Base-by-base conservation (phyloP, 345 rosid genomes). In the Boechera divaricarpa region DNA sequence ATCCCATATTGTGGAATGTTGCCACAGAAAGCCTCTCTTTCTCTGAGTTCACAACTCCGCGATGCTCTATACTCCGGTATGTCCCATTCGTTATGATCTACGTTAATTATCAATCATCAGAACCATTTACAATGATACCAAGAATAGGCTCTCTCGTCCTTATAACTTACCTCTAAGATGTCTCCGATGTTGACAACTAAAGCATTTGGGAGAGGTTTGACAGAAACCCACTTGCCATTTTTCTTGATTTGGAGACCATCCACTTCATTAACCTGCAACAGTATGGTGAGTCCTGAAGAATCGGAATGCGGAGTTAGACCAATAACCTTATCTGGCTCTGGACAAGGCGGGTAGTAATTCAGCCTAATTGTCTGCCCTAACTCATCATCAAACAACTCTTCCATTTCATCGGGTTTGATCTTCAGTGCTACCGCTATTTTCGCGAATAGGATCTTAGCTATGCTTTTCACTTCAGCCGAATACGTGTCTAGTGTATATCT, bases 241-340 rank as follows among this genome's bases (percentile, higher is more conserved):
- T 75, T 82, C 54, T 78, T 85, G 18, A 89, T 85, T 55, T 87
- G 90, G 8, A 89, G 91, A 11, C 90, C 91, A 4, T 83, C 66
- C 5, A 82, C 79, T 2, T 83, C 82, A 58, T 76, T 67, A 24
- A 83, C 63, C 66, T 85, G 86, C 63, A 84, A 72, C 9, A 89
- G 80, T 45, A 87, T 31, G 68, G 89, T 87, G 77, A 89, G 53
- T 18, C 86, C 89, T 0, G 68, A 31, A 15, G 82, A 61, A 42
- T 86, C 88, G 0, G 87, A 87, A 70, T 86, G 91, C 2, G 88
- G 76, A 5, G 72, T 68, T 2, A 84, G 6, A 39, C 91, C 89
- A 1, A 83, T 74, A 32, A 63, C 63, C 28, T 63, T 13, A 6
- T 82, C 75, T 1, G 69, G 74, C 13, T 86, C 85, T 7, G 94